Evolutionary conservation across 2,329 filamentous ascomycete species (phyloP), one percentile per base, ranked within the genome.

Genomic region (Trichoderma sp.): DNA sequence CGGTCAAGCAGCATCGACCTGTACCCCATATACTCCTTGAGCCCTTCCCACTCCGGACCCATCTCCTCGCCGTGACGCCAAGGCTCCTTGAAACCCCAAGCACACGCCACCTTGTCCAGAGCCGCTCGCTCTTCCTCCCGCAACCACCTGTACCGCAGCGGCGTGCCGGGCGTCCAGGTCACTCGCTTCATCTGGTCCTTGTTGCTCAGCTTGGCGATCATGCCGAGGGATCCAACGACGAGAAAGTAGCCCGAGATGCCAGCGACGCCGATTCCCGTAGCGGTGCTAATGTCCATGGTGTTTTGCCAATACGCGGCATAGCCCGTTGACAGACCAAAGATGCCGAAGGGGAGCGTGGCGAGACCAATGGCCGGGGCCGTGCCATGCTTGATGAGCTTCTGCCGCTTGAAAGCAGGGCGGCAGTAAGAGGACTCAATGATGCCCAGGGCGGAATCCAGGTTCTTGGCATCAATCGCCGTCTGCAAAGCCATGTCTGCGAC

Each of bases 101-200:
- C 90, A 69, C 89, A 86, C 0, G 93, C 93, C 65, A 99, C 86
- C 73, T 86, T 88, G 79, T 99, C 95, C 69, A 97, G 81, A 0
- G 93, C 92, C 3, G 89, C 90, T 26, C 95, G 84, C 81, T 99
- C 93, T 69, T 97, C 93, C 75, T 98, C 95, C 41, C 92, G 84
- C 62, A 96, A 76, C 91, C 93, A 98, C 15, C 95, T 85, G 72
- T 92, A 85, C 67, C 90, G 85, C 68, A 98, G 79, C 24, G 91
- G 90, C 41, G 92, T 89, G 12, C 95, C 95, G 0, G 87, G 87
- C 9, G 90, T 83, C 95, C 95, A 99, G 2, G 92, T 93, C 5
- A 98, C 92, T 21, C 95, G 87, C 72, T 90, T 89, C 91, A 97
- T 97, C 77, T 98, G 93, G 75, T 98, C 93, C 77, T 97, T 97